Conservation (phyloP, 495 filamentous ascomycete species). For the Daldinia bambusicola region DNA sequence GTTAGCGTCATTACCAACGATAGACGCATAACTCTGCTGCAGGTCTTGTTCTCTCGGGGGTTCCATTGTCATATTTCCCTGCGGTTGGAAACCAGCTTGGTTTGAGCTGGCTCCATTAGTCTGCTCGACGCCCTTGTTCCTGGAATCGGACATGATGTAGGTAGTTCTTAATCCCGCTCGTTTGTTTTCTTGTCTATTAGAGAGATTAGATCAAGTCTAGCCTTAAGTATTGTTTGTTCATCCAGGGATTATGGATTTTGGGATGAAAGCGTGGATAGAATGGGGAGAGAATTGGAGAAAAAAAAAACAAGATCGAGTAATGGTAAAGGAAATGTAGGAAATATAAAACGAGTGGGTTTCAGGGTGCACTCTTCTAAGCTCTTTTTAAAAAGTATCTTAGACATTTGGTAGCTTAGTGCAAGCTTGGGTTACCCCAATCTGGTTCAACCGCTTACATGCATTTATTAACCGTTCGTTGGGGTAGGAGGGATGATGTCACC, state of each 20-base stretch:
- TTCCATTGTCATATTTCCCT: constrained; percentile 75
- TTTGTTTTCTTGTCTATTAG: constrained; percentile 6
- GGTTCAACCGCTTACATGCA: neutral
- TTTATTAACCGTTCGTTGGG: neutral
- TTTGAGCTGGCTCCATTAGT: constrained; percentile 37
- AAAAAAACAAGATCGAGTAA: neutral
- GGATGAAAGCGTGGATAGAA: neutral
- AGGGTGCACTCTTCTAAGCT: neutral
- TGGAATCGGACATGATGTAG: constrained; percentile 37
- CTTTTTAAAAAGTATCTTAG: too few relatives aligned
- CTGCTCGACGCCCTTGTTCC: constrained; percentile 33
- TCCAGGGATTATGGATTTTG: neutral
- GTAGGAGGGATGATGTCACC: neutral
- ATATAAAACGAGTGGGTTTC: neutral
- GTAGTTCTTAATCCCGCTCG: constrained; percentile 1
- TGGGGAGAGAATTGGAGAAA: neutral
- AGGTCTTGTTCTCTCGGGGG: constrained; percentile 85
- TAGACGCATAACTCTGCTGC: constrained; percentile 86
- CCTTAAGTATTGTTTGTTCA: neutral
- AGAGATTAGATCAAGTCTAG: constrained; percentile 4
- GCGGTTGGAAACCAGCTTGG: constrained; percentile 52
- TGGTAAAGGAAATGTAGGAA: neutral
- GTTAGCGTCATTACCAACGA: constrained; percentile 76
- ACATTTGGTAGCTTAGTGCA: too few relatives aligned
- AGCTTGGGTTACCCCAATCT: neutral